Conservation (phyloP, 805 yeast genomes). For the Yarrowia alimentaria region DNA sequence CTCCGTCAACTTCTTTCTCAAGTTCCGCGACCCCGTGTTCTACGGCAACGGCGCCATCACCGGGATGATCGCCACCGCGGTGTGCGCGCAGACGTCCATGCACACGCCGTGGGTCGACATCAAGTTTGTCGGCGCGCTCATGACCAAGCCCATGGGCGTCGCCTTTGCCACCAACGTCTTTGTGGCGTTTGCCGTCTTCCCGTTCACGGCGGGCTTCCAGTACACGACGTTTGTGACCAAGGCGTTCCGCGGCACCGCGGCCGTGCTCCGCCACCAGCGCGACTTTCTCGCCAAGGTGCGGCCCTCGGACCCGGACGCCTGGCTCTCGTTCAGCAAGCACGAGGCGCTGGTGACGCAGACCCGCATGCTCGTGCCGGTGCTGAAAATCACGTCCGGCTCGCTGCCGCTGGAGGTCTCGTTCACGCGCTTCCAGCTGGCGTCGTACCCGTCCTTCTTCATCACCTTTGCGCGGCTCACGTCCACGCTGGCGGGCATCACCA, state of each 20-base stretch:
- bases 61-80: slow-evolving; percentile 33
- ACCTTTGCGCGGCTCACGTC: slow-evolving; percentile 7
- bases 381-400: slow-evolving; percentile 1
- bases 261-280: slow-evolving; percentile 23
- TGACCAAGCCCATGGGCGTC: slow-evolving; percentile 35
- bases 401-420: slow-evolving; percentile 3
- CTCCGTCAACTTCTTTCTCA: slow-evolving; percentile 11
- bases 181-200: slow-evolving; percentile 34
- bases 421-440: slow-evolving; percentile 4
- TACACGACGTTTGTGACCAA: slow-evolving; percentile 29
- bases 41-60: slow-evolving; percentile 34
- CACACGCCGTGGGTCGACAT: slow-evolving; percentile 34
- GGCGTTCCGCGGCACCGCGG: slow-evolving; percentile 30
- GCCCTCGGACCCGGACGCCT: slow-evolving; percentile 29
- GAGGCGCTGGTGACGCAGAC: slow-evolving; percentile 1
- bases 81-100: slow-evolving; percentile 29
- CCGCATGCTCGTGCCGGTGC: neutral
- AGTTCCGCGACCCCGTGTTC: slow-evolving; percentile 26
- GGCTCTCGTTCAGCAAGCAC: neutral
- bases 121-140: slow-evolving; percentile 29
- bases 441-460: slow-evolving; percentile 8
- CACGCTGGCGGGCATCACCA: slow-evolving; percentile 13
- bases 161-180: slow-evolving; percentile 33
- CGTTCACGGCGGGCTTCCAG: slow-evolving; percentile 35
- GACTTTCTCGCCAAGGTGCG: slow-evolving; percentile 23